A percentile compares a stretch with the other conserved stretches of the same genome.
phyloP scores from a whole-genome alignment of 2,329 filamentous ascomycete species.

The Alternaria ethzedia region DNA sequence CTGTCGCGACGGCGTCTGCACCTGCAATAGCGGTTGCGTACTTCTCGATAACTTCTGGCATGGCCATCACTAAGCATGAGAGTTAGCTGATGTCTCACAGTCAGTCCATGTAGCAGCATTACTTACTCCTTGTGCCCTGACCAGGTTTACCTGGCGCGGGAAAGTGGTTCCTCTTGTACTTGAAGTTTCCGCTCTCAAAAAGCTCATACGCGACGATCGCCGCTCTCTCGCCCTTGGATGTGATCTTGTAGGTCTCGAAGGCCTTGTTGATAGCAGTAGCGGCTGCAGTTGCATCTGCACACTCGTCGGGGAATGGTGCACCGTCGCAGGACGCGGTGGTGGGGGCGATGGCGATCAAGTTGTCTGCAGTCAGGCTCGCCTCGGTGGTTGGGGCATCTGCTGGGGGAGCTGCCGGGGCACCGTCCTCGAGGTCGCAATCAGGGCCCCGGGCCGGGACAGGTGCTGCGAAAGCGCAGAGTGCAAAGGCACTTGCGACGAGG shows the following conservation, averaged over 20 bases:
- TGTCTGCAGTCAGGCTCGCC: conserved; percentile 26
- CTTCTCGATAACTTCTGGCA: conserved; percentile 53
- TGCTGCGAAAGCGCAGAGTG: conserved; percentile 48
- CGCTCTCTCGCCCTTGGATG: conserved; percentile 65
- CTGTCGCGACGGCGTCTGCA: conserved; percentile 40
- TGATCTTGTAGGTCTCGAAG: conserved; percentile 65
- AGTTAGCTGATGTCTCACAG: not conserved
- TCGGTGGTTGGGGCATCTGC: conserved; percentile 1
- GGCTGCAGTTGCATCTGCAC: conserved; percentile 63
- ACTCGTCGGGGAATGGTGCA: conserved; percentile 61
- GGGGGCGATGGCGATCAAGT: conserved; percentile 64
- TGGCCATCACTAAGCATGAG: conserved; percentile 61
- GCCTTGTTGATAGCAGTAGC: conserved; percentile 63
- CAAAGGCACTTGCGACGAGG: conserved; percentile 30
- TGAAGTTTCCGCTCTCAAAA: conserved; percentile 73
- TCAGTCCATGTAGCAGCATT: too few species aligned
- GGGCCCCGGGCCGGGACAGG: conserved; percentile 14
- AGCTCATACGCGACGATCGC: conserved; percentile 74
- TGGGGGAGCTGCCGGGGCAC: not conserved
- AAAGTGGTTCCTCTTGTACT: conserved; percentile 72
- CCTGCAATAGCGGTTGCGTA: conserved; percentile 60
- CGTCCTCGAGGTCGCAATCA: conserved; percentile 5
- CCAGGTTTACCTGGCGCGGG: conserved; percentile 60
- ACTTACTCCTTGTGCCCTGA: conserved; percentile 64
- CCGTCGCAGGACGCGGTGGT: conserved; percentile 60